Base-by-base conservation (phyloP, 1,139 yeast species). In the Debaryomyces singareniensis region DNA sequence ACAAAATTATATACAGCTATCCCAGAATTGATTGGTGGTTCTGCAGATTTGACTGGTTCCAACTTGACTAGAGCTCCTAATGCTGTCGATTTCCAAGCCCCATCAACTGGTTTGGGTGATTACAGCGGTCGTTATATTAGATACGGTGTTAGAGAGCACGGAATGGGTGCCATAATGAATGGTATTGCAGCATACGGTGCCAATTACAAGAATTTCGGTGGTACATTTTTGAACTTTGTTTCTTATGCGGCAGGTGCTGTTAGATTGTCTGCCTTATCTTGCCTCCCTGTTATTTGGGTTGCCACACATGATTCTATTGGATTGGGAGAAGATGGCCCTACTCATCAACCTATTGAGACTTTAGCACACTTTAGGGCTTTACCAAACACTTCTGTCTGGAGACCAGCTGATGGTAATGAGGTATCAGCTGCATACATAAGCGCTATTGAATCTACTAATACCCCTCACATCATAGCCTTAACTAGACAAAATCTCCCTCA, bases 331-430 rank as follows among this genome's bases (percentile, higher is more conserved):
- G 98, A 91, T 59, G 98, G 98, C 58, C 98, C 98, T 62, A 91
- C 98, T 58, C 98, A 91, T 68, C 98, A 91, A 74, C 99, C 99
- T 64, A 86, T 91, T 52, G 99, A 91, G 76, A 91, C 98, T 40
- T 71, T 91, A 59, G 95, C 97, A 39, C 98, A 91, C 67, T 78
- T 93, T 68, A 86, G 99, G 75, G 96, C 98, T 45, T 60, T 76
- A 51, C 99, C 99, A 69, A 93, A 93, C 75, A 55, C 78, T 51
- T 76, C 81, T 60, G 97, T 91, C 39, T 91, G 97, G 97, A 86
- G 99, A 77, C 98, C 98, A 49, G 98, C 98, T 56, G 98, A 93
- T 61, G 99, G 99, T 71, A 91, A 91, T 63, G 99, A 91, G 72
- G 81, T 84, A 45, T 84, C 96, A 45, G 99, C 97, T 54, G 96